These are phyloP conservation scores for Populus euphratica DNA, from an alignment of 345 rosid genomes.

Conservation along the genomic window DNA sequence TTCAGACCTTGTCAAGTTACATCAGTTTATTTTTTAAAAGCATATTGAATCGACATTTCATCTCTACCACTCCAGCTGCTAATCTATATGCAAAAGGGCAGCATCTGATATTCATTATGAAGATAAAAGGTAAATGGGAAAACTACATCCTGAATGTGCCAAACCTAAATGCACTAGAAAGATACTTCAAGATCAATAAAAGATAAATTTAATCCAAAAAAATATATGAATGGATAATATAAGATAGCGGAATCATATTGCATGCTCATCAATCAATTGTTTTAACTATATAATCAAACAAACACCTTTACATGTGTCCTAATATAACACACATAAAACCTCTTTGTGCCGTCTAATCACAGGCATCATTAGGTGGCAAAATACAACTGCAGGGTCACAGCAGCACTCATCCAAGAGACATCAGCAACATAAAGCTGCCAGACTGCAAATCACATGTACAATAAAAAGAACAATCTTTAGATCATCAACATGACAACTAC, in stretches of 20 bases:
- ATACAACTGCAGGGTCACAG: conserved; percentile 54
- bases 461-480: background rate
- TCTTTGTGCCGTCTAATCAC: background rate
- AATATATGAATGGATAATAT: background rate
- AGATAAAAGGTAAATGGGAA: background rate
- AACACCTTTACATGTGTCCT: background rate
- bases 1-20: background rate
- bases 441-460: conserved; percentile 34
- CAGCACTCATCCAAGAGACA: conserved; percentile 71
- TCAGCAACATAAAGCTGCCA: conserved; percentile 74
- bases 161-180: background rate
- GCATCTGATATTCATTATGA: background rate
- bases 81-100: background rate
- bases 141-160: background rate
- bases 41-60: background rate
- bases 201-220: background rate
- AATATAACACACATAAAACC: background rate
- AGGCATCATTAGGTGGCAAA: conserved; percentile 24
- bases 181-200: background rate
- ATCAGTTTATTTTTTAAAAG: background rate
- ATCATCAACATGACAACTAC: background rate
- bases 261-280: background rate
- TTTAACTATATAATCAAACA: background rate
- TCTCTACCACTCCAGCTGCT: background rate
- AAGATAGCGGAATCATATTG: background rate